These are phyloP conservation scores for Talaromyces proteolyticus DNA, from an alignment of 495 filamentous ascomycete genomes.

Conservation along the genomic window DNA sequence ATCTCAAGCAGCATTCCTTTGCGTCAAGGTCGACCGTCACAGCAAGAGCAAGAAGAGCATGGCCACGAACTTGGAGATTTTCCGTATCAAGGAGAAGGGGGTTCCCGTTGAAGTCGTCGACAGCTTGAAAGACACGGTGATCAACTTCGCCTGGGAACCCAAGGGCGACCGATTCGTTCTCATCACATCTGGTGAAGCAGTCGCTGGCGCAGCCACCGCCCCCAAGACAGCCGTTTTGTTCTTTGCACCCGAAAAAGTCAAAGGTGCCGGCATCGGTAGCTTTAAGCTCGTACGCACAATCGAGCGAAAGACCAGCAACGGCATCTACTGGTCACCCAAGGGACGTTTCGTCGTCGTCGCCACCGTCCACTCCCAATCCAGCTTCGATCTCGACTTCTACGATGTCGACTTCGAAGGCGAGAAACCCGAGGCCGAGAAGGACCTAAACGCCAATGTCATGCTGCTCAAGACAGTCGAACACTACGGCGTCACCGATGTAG, in stretches of 20 bases:
- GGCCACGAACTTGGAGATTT: conserved; percentile 96
- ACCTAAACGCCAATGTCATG: conserved; percentile 88
- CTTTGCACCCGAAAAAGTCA: conserved; percentile 91
- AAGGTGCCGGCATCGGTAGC: conserved; percentile 72
- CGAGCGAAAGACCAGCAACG: conserved; percentile 98
- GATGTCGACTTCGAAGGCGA: conserved; percentile 97
- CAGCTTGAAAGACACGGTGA: conserved; percentile 92
- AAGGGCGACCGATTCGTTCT: conserved; percentile 95
- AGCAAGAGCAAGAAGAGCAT: conserved; percentile 98
- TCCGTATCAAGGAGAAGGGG: conserved; percentile 92
- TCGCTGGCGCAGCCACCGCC: conserved; percentile 70
- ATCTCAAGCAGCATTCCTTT: conserved; percentile 85
- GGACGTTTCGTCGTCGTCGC: conserved; percentile 91
- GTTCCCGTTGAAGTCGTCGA: conserved; percentile 98
- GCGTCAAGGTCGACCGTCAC: conserved; percentile 97
- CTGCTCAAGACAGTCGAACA: conserved; percentile 90
- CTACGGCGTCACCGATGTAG: conserved; percentile 94
- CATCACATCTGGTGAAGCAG: conserved; percentile 87
- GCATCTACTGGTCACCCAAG: conserved; percentile 98
- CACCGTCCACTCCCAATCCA: conserved; percentile 85
- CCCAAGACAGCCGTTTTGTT: conserved; percentile 93
- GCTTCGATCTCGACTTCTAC: conserved; percentile 94
- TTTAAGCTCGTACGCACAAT: conserved; percentile 91
- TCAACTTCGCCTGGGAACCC: conserved; percentile 99
- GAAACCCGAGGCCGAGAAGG: conserved; percentile 86